Evolutionary conservation across 2,329 filamentous ascomycete genomes (phyloP).

Genomic region (Aspergillus clavatus): DNA sequence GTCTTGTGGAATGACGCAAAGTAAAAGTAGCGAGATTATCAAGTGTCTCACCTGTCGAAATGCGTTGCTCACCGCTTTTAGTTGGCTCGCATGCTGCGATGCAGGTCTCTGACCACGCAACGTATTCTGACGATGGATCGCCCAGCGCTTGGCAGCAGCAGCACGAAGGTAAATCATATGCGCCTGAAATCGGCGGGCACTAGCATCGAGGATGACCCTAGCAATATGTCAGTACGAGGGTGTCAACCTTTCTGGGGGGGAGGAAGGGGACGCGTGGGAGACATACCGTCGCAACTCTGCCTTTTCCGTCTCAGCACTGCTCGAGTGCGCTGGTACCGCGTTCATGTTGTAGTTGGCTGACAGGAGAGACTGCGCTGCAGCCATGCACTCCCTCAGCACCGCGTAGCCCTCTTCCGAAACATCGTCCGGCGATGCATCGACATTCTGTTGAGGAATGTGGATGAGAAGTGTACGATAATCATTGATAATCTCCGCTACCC

Average conservation of each 20-base stretch:
- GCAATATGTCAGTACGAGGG: background rate
- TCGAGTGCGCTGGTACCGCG: conserved; percentile 37
- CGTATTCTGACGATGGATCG: conserved; percentile 49
- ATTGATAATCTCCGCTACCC: conserved; percentile 59
- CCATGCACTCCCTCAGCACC: conserved; percentile 52
- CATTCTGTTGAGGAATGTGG: conserved; percentile 53
- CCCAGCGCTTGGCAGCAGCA: conserved; percentile 56
- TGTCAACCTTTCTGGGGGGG: background rate
- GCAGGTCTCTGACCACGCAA: conserved; percentile 49
- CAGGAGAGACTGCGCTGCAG: conserved; percentile 53
- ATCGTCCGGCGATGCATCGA: conserved; percentile 50
- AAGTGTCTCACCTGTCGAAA: conserved; percentile 44
- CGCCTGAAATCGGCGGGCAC: conserved; percentile 56
- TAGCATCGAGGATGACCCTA: conserved; percentile 58
- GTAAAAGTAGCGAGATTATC: too few relatives aligned
- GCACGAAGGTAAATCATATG: conserved; percentile 58
- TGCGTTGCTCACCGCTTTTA: conserved; percentile 47
- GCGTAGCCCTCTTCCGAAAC: conserved; percentile 56
- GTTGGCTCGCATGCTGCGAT: conserved; percentile 43
- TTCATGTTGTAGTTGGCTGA: conserved; percentile 49
- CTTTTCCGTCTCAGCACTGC: conserved; percentile 52
- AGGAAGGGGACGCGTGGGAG: too few relatives aligned
- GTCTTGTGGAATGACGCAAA: background rate
- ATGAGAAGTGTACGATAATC: conserved; percentile 59
- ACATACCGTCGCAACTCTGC: conserved; percentile 52